Percentiles rank a stretch among this genome's conserved stretches.
Evolutionary conservation across 1,139 yeast genomes (phyloP).

Genomic region (Saccharomyces pastorianus): DNA sequence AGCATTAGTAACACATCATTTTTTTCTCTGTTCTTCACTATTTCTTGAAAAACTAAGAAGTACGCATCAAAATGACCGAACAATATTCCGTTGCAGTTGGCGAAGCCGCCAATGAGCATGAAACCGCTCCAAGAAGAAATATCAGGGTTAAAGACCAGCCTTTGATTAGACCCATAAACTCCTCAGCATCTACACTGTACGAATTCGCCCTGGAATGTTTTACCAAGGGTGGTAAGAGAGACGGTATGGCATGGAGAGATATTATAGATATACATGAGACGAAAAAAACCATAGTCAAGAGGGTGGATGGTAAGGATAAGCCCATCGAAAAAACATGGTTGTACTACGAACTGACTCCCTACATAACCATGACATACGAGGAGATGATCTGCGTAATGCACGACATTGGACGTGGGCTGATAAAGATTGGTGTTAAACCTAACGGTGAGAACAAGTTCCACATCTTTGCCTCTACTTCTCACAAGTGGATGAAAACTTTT

Average conservation of each 20-base stretch:
- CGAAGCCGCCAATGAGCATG: constrained; percentile 64
- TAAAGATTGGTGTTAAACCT: constrained; percentile 65
- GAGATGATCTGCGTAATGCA: constrained; percentile 47
- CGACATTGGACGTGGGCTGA: constrained; percentile 66
- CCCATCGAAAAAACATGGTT: constrained; percentile 81
- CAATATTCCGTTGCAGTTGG: constrained; percentile 56
- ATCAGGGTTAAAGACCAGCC: constrained; percentile 46
- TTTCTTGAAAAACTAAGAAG: not conserved
- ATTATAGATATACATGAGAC: constrained; percentile 67
- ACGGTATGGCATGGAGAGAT: constrained; percentile 77
- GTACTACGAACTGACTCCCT: constrained; percentile 70
- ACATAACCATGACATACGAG: constrained; percentile 55
- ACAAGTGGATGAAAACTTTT: constrained; percentile 84
- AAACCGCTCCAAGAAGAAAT: constrained; percentile 86
- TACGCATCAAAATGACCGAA: constrained; percentile 9
- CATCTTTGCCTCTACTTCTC: constrained; percentile 78
- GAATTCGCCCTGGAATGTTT: constrained; percentile 64
- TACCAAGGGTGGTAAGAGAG: constrained; percentile 43
- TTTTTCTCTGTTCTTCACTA: not conserved
- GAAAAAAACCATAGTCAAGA: constrained; percentile 63
- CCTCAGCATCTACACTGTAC: constrained; percentile 58
- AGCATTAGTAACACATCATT: not conserved
- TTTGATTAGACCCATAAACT: constrained; percentile 49
- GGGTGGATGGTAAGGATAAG: constrained; percentile 65
- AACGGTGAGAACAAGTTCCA: constrained; percentile 58